A percentile compares a stretch with the other conserved stretches of the same genome.
phyloP scores from a whole-genome alignment of 805 yeast genomes.

The Suhomyces sp. region DNA sequence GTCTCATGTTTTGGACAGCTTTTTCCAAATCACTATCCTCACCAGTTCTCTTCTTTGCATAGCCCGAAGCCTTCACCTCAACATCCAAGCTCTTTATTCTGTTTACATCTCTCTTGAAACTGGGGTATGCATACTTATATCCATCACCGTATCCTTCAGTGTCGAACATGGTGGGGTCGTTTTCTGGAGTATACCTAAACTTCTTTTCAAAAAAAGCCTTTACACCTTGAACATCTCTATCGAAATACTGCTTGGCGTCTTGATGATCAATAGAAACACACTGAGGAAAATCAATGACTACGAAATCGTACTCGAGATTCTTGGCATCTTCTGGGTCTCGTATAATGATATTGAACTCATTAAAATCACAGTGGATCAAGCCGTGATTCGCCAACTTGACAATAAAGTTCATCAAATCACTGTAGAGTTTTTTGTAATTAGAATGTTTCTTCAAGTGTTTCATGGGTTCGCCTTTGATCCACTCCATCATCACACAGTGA shows the following conservation, averaged over 20 bases:
- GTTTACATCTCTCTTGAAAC: constrained; percentile 69
- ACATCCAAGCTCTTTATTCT: constrained; percentile 72
- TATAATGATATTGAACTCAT: constrained; percentile 92
- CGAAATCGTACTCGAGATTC: constrained; percentile 61
- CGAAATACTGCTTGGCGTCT: constrained; percentile 84
- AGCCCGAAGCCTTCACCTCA: constrained; percentile 92
- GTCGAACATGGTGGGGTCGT: constrained; percentile 70
- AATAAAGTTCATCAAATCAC: constrained; percentile 82
- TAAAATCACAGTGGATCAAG: constrained; percentile 94
- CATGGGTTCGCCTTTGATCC: constrained; percentile 89
- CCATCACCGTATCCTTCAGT: constrained; percentile 82
- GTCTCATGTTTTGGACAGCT: constrained; percentile 70
- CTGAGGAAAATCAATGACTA: constrained; percentile 97
- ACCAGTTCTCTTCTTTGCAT: constrained; percentile 38
- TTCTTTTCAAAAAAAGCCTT: constrained; percentile 77
- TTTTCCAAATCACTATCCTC: constrained; percentile 65
- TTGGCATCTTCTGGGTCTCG: constrained; percentile 54
- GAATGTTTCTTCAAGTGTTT: constrained; percentile 71
- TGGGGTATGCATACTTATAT: constrained; percentile 72
- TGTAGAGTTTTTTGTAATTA: constrained; percentile 69
- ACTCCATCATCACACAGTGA: constrained; percentile 90
- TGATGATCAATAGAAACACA: constrained; percentile 90
- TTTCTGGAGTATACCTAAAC: constrained; percentile 67
- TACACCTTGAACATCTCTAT: constrained; percentile 91
- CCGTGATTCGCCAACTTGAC: constrained; percentile 85